Base-by-base conservation (phyloP, 257 asterid genomes). In the Solanum sitiens region DNA sequence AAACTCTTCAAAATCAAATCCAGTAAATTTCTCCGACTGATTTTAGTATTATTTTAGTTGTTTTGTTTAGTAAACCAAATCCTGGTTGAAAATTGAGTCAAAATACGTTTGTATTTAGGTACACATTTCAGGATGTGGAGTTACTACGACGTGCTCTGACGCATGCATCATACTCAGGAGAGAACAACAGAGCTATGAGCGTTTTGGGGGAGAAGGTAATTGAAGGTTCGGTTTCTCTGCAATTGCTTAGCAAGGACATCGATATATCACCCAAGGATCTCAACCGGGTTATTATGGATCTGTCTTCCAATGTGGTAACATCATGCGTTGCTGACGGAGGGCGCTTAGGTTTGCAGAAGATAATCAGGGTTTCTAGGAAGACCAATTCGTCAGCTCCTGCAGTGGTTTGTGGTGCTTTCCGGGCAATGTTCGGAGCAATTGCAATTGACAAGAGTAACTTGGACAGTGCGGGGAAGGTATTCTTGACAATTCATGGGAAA, bases 361-460 rank as follows among this genome's bases (percentile, higher is more conserved):
- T 93, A 59, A 87, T 95, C 84, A 93, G 98, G 88, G 96, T 92
- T n/a, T 92, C 98, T 1, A 86, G 35, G 53, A 93, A 92, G 86
- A 93, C 96, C n/a, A 88, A 93, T 87, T 90, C 89, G 25, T 88
- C 98, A 1, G 42, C 95, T 40, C 94, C 98, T 18, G 59, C 93
- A 6, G 98, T 95, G 80, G 93, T 95, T 32, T 95, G 98, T 84
- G 98, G 97, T 27, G 98, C 98, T 33, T 93, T 91, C 73, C 94
- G 98, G 85, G 96, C 98, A 59, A 88, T 93, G 63, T 93, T 94
- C 75, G 98, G 98, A 87, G 98, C 98, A 4, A 87, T 95, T 72
- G 95, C 97, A 1, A 77, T 93, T 86, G 98, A 95, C 89, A 87
- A 93, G 42, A 89, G 87, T 87, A 93, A 94, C 86, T 87, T 90